A percentile compares a stretch with the other conserved stretches of the same genome.
Evolutionary conservation across 768 basidiomycete genomes (phyloP).

Genomic region (Russula foetens): DNA sequence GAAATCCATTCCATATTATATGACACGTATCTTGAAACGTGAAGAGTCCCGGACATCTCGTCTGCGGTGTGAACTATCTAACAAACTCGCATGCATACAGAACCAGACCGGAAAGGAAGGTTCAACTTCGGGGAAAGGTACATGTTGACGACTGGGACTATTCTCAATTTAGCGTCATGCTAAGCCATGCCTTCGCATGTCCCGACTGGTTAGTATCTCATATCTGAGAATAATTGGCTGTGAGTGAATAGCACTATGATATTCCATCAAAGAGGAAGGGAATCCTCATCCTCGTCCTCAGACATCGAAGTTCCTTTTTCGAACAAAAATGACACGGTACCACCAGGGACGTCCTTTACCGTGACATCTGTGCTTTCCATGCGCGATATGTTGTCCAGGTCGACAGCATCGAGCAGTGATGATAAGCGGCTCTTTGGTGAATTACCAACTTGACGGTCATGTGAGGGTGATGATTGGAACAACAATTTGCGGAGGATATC

Average conservation of each 20-base stretch:
- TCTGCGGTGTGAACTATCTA: background rate
- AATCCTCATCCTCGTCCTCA: conserved; percentile 41
- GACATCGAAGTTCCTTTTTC: conserved; percentile 80
- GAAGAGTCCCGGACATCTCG: background rate
- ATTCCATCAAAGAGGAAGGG: background rate
- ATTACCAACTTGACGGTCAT: conserved; percentile 4
- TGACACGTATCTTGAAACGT: background rate
- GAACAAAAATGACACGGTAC: conserved; percentile 70
- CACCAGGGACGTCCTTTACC: conserved; percentile 47
- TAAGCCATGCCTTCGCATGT: background rate
- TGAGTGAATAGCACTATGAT: background rate
- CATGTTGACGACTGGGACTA: background rate
- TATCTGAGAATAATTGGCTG: background rate
- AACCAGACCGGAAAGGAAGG: background rate
- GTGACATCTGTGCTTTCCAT: conserved; percentile 29
- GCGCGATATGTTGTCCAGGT: conserved; percentile 41
- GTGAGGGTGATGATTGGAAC: conserved; percentile 15
- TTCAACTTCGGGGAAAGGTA: background rate
- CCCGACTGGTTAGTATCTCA: background rate
- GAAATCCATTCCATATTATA: background rate
- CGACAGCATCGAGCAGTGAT: conserved; percentile 35
- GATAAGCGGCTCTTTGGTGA: conserved; percentile 25
- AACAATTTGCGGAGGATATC: conserved; percentile 50
- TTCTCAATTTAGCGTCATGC: background rate
- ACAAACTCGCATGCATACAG: background rate